Percentiles rank a stretch among this genome's conserved stretches.
phyloP scores from a whole-genome alignment of 164 flowering plant species.

The Dillenia turbinata region DNA sequence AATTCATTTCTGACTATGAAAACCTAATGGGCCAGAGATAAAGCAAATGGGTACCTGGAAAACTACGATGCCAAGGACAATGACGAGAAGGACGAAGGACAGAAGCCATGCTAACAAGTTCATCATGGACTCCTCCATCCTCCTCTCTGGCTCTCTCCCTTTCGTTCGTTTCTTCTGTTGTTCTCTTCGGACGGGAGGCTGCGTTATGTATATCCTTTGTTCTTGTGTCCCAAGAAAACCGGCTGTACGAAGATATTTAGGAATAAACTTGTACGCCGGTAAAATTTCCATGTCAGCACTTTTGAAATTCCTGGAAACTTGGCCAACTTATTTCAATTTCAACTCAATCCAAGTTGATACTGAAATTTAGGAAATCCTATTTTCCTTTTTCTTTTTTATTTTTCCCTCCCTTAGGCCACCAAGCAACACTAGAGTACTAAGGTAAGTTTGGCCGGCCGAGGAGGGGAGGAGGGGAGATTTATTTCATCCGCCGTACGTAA shows the following conservation, averaged over 20 bases:
- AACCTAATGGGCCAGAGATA: neutral
- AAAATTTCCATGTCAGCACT: neutral
- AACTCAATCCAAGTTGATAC: no score
- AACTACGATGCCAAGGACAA: slow-evolving; percentile 51
- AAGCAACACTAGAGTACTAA: no score
- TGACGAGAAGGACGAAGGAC: slow-evolving; percentile 66
- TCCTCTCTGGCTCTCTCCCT: neutral
- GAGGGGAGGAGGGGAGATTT: no score
- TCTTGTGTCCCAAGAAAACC: no score
- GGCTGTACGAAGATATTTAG: no score
- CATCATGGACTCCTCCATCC: slow-evolving; percentile 38
- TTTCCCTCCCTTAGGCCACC: no score
- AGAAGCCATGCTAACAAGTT: slow-evolving; percentile 54
- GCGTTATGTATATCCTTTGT: neutral
- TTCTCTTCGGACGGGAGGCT: neutral
- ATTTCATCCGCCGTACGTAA: no score
- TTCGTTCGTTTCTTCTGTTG: neutral
- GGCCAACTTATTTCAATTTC: no score
- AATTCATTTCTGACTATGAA: neutral
- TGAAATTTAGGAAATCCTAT: no score
- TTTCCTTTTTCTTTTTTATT: no score
- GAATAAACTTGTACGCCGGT: neutral
- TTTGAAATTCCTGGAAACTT: neutral
- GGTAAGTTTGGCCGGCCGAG: no score
- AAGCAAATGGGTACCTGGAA: slow-evolving; percentile 49